These are phyloP conservation scores for Fusarium robinianum DNA, from an alignment of 2,329 filamentous ascomycete genomes.

Conservation along the genomic window DNA sequence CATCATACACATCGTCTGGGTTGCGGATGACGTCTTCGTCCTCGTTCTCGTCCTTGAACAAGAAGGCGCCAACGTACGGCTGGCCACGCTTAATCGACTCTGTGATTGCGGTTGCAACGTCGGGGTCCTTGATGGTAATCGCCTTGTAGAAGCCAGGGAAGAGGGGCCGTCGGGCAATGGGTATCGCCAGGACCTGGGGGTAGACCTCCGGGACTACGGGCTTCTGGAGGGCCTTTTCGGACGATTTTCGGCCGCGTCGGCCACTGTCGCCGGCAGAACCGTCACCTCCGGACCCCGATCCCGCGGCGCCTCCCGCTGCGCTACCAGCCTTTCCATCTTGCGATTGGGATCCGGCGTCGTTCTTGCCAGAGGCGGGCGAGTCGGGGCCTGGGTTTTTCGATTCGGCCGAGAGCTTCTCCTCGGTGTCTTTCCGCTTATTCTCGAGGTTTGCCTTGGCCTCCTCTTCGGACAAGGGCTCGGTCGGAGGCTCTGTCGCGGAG, in stretches of 20 bases:
- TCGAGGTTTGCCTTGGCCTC: slow-evolving; percentile 57
- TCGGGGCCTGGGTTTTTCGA: slow-evolving; percentile 50
- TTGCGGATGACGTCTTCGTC: slow-evolving; percentile 94
- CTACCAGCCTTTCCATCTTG: slow-evolving; percentile 61
- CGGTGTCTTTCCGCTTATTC: slow-evolving; percentile 48
- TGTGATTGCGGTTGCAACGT: slow-evolving; percentile 88
- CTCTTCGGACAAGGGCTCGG: slow-evolving; percentile 57
- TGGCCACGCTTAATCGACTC: slow-evolving; percentile 97
- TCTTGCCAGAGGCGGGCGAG: slow-evolving; percentile 51
- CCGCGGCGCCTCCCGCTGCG: slow-evolving; percentile 57
- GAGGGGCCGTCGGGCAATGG: slow-evolving; percentile 88
- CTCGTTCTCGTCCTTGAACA: slow-evolving; percentile 94
- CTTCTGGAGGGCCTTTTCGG: slow-evolving; percentile 81
- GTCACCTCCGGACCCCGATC: slow-evolving; percentile 58
- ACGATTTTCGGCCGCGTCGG: slow-evolving; percentile 71
- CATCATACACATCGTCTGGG: slow-evolving; percentile 88
- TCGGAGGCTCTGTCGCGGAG: slow-evolving; percentile 45
- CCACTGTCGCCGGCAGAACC: slow-evolving; percentile 64
- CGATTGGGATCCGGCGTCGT: slow-evolving; percentile 43
- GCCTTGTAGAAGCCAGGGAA: slow-evolving; percentile 99
- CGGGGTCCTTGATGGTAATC: slow-evolving; percentile 91
- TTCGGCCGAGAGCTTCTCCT: slow-evolving; percentile 54
- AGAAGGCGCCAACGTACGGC: slow-evolving; percentile 93
- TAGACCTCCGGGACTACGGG: slow-evolving; percentile 92
- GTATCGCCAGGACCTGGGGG: slow-evolving; percentile 95